A percentile compares a stretch with the other conserved stretches of the same genome.
phyloP scores from a whole-genome alignment of 2,329 filamentous ascomycete genomes.

The Polychaeton citri region DNA sequence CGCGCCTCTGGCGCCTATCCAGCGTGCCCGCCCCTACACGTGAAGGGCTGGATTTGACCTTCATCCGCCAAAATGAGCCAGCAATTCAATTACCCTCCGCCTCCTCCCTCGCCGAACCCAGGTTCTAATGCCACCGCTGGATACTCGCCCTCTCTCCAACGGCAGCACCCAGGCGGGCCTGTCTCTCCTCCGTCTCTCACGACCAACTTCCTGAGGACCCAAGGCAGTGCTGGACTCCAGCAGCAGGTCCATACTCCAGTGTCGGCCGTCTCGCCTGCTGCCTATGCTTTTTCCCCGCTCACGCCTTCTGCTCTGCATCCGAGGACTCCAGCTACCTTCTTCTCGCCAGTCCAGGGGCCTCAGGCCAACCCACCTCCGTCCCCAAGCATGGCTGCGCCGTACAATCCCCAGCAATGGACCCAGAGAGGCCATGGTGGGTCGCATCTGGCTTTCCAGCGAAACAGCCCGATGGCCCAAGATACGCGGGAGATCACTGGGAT shows the following conservation, averaged over 20 bases:
- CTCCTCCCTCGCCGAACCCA: constrained; percentile 15
- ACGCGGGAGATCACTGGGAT: constrained; percentile 31
- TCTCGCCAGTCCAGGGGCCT: constrained; percentile 15
- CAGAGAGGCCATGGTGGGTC: constrained; percentile 25
- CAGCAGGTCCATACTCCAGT: constrained; percentile 4
- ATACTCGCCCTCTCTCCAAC: constrained; percentile 9
- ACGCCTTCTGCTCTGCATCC: constrained; percentile 12
- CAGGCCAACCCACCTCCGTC: constrained; percentile 23
- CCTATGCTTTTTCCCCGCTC: constrained; percentile 13
- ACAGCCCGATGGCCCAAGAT: constrained; percentile 16
- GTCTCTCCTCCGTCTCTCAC: constrained; percentile 25
- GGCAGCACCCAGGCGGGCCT: constrained; percentile 12
- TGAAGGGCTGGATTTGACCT: too few species aligned
- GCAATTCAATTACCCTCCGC: constrained; percentile 15
- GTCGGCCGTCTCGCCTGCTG: constrained; percentile 7
- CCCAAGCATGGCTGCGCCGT: constrained; percentile 24
- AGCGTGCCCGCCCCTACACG: too few species aligned
- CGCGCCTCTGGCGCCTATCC: neutral
- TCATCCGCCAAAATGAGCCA: constrained; percentile 12
- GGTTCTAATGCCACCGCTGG: constrained; percentile 4
- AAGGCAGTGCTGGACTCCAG: constrained; percentile 1
- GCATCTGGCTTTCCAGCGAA: constrained; percentile 20
- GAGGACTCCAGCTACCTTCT: constrained; percentile 8
- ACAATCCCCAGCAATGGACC: constrained; percentile 39
- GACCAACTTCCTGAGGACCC: constrained; percentile 23